Conservation (phyloP, 208 protist genomes). For the Tetramitus jugosus region DNA sequence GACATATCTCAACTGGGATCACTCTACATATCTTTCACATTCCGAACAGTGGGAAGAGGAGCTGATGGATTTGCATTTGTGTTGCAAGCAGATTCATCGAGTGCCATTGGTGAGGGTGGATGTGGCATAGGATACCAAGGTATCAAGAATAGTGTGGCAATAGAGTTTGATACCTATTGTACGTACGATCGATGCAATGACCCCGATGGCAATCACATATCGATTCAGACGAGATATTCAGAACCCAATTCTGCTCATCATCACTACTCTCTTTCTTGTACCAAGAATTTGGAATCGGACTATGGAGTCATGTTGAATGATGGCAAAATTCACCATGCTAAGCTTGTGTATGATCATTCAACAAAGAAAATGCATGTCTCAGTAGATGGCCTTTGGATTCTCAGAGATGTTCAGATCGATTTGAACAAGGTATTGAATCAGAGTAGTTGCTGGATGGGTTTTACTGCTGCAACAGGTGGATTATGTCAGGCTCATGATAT, state of each 20-base stretch:
- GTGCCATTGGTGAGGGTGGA: neutral
- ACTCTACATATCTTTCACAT: neutral
- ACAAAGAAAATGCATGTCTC: too few relatives aligned
- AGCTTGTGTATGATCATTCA: neutral
- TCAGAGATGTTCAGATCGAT: neutral
- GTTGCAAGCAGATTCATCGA: neutral
- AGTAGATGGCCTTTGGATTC: too few relatives aligned
- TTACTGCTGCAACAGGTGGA: conserved; percentile 11
- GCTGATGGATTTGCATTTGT: conserved; percentile 9
- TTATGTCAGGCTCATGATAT: neutral
- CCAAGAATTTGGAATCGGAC: neutral
- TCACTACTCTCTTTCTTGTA: neutral
- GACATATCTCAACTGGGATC: neutral
- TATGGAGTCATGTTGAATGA: neutral
- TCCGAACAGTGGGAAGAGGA: neutral
- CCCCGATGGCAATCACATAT: neutral
- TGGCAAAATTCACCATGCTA: neutral
- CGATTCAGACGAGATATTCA: neutral
- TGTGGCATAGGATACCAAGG: neutral
- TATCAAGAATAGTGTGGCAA: neutral
- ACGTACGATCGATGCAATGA: neutral
- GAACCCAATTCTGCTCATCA: neutral
- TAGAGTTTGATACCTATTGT: conserved; percentile 5
- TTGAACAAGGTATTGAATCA: neutral
- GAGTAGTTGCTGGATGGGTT: neutral